A percentile compares a stretch with the other conserved stretches of the same genome.
Evolutionary conservation across 2,329 filamentous ascomycete species (phyloP).

Genomic region (Scortechinia acanthostroma): DNA sequence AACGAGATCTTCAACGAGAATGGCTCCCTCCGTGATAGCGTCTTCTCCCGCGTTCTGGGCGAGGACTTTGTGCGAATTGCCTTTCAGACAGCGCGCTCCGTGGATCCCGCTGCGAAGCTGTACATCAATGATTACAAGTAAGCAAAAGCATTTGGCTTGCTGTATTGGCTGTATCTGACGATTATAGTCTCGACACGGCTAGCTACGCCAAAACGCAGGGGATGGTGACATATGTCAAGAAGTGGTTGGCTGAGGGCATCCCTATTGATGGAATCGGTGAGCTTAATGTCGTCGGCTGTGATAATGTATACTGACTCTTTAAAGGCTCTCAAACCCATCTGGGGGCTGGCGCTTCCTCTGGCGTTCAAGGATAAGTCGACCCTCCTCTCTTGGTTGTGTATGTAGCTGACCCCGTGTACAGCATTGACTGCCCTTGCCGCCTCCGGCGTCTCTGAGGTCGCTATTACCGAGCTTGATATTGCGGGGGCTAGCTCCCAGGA

Average conservation of each 20-base stretch:
- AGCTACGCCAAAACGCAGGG: slow-evolving; percentile 46
- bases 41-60: slow-evolving; percentile 63
- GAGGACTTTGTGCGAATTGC: slow-evolving; percentile 66
- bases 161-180: neutral
- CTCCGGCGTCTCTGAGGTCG: slow-evolving; percentile 43
- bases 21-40: slow-evolving; percentile 46
- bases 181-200: slow-evolving; percentile 43
- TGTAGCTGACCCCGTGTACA: slow-evolving; percentile 13
- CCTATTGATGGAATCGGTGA: slow-evolving; percentile 57
- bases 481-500: slow-evolving; percentile 42
- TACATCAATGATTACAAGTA: slow-evolving; percentile 71
- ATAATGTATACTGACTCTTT: slow-evolving; percentile 5
- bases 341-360: slow-evolving; percentile 29
- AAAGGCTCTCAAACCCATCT: slow-evolving; percentile 49
- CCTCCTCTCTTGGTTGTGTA: neutral
- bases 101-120: slow-evolving; percentile 61
- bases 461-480: slow-evolving; percentile 66
- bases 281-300: slow-evolving; percentile 2
- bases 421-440: slow-evolving; percentile 44
- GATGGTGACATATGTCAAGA: slow-evolving; percentile 51
- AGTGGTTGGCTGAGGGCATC: slow-evolving; percentile 53
- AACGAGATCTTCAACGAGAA: slow-evolving; percentile 61
- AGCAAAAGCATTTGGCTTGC: neutral
- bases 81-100: slow-evolving; percentile 59
- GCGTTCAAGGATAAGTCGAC: slow-evolving; percentile 15